A percentile compares a stretch with the other conserved stretches of the same genome.
Evolutionary conservation across 2,329 filamentous ascomycete species (phyloP).

Genomic region (Sporothrix brunneoviolacea): DNA sequence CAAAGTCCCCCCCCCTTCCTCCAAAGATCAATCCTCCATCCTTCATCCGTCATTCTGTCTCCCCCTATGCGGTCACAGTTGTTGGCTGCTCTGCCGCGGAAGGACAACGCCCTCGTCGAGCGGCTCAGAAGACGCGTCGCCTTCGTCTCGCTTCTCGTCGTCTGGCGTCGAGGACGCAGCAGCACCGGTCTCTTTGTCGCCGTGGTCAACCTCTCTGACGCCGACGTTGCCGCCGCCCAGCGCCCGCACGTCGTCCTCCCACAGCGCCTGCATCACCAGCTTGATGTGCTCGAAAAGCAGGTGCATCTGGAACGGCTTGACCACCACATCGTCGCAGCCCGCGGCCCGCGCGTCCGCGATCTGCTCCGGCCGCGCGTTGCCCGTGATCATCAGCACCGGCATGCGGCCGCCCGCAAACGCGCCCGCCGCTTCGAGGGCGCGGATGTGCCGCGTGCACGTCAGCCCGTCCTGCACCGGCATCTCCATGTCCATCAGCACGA

Average conservation of each 20-base stretch:
- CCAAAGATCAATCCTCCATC: too few relatives aligned
- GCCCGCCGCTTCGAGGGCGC: conserved; percentile 51
- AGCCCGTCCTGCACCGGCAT: conserved; percentile 70
- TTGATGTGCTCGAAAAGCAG: conserved; percentile 56
- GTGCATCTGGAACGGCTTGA: conserved; percentile 64
- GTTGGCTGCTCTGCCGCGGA: background rate
- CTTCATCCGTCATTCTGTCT: too few relatives aligned
- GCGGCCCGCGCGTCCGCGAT: conserved; percentile 43
- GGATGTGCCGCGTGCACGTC: conserved; percentile 58
- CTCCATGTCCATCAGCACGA: conserved; percentile 70
- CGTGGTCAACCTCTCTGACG: too few relatives aligned
- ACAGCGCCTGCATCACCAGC: conserved; percentile 31
- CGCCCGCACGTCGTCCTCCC: conserved; percentile 10
- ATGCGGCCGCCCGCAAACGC: conserved; percentile 46
- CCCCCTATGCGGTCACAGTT: background rate
- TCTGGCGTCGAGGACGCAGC: too few relatives aligned
- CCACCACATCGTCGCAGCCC: conserved; percentile 58
- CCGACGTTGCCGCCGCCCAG: background rate
- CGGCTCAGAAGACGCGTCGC: too few relatives aligned
- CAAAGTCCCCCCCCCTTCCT: too few relatives aligned
- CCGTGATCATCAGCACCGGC: conserved; percentile 60
- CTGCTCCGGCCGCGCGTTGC: conserved; percentile 61
- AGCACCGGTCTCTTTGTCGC: too few relatives aligned
- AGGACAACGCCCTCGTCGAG: conserved; percentile 9
- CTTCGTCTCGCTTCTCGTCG: background rate